Percentiles rank a stretch among this genome's conserved stretches.
Evolutionary conservation across 352 stramenopile species (phyloP).

Genomic region (Phytophthora fragariaefolia): DNA sequence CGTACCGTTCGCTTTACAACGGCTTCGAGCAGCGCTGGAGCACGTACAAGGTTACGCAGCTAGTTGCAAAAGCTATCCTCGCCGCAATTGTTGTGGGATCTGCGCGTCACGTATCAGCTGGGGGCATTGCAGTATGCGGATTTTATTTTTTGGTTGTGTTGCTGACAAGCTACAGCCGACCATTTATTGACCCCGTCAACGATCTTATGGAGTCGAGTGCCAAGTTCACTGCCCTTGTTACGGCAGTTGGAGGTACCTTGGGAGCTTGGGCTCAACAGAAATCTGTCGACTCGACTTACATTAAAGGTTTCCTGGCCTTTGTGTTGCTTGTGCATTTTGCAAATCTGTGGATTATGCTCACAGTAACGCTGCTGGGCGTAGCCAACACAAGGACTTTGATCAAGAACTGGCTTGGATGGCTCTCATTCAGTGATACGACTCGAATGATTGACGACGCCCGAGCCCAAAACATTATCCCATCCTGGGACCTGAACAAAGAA

Average conservation of each 20-base stretch:
- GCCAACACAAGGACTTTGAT: too few relatives aligned
- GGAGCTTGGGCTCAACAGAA: too few relatives aligned
- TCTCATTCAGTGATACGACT: not conserved
- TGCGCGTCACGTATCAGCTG: conserved; percentile 10
- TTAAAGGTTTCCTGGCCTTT: too few relatives aligned
- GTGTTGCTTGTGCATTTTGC: too few relatives aligned
- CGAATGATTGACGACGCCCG: not conserved
- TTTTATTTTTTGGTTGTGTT: not conserved
- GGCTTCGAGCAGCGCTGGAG: conserved; percentile 1
- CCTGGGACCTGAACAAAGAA: not conserved
- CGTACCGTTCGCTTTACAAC: not conserved
- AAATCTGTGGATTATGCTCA: not conserved
- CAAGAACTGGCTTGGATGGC: not conserved
- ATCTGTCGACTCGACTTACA: too few relatives aligned
- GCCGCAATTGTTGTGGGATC: conserved; percentile 35
- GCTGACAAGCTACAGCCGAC: not conserved
- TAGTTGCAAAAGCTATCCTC: conserved; percentile 24
- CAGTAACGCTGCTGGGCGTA: not conserved
- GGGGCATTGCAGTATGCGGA: conserved; percentile 26
- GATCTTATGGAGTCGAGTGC: not conserved
- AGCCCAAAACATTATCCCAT: not conserved
- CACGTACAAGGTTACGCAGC: not conserved
- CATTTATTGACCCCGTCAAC: not conserved
- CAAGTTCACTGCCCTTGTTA: not conserved
- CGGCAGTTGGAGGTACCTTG: not conserved